These are phyloP conservation scores for Avena insularis DNA, from an alignment of 176 grass and related monocot species.

Conservation along the genomic window DNA sequence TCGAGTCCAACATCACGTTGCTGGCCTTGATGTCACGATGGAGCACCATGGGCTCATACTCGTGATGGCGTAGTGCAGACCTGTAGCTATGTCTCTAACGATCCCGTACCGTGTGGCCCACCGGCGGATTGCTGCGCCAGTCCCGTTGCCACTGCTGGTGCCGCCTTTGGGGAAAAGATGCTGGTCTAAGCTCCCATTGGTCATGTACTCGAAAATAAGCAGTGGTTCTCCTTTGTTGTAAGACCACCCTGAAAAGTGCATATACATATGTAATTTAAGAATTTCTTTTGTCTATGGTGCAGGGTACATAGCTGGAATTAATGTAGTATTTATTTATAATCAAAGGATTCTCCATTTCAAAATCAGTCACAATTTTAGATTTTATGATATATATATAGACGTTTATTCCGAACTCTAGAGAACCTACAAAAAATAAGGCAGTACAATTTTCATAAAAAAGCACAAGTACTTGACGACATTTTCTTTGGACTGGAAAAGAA, in stretches of 20 bases:
- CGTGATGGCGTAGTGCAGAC: background rate
- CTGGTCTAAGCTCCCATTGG: conserved; percentile 7
- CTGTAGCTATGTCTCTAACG: background rate
- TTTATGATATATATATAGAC: background rate
- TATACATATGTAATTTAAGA: too few relatives aligned
- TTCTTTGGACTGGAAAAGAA: too few relatives aligned
- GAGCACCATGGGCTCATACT: conserved; percentile 3
- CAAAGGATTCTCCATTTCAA: background rate
- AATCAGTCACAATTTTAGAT: too few relatives aligned
- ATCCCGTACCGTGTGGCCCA: background rate
- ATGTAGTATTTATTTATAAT: background rate
- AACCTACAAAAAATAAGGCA: background rate
- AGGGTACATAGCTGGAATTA: background rate
- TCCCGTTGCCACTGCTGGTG: too few relatives aligned
- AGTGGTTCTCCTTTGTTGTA: conserved; percentile 7
- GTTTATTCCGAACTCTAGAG: background rate
- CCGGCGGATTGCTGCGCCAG: background rate
- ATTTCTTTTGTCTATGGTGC: background rate
- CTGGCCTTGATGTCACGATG: background rate
- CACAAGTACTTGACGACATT: too few relatives aligned
- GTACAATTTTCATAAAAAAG: too few relatives aligned
- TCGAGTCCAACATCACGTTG: background rate
- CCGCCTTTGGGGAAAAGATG: background rate
- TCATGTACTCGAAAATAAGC: background rate
- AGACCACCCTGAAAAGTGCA: conserved; percentile 25